phyloP scores from a whole-genome alignment of 2,329 filamentous ascomycete genomes.

The Penicillium sp. region DNA sequence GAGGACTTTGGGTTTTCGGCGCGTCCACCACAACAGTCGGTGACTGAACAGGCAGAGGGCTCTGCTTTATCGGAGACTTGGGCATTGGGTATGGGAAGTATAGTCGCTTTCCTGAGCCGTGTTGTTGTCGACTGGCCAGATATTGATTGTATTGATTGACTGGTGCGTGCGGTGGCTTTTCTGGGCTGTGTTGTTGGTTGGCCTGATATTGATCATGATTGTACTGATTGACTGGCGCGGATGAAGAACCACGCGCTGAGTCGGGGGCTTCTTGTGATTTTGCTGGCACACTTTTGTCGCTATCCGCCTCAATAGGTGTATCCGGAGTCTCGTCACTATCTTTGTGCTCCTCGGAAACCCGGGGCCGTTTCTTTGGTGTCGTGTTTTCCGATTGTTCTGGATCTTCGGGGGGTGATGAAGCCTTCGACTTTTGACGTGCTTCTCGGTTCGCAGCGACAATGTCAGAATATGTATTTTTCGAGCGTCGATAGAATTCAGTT shows the following conservation, averaged over 20 bases:
- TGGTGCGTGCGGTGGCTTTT: too few relatives aligned
- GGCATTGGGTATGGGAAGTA: background rate
- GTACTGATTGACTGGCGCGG: background rate
- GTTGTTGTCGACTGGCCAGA: background rate
- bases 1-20: background rate
- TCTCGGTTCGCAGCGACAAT: conserved; percentile 43
- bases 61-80: background rate
- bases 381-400: conserved; percentile 6
- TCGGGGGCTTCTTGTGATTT: background rate
- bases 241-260: background rate
- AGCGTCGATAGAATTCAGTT: conserved; percentile 49
- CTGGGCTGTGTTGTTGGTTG: background rate
- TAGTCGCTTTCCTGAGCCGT: background rate
- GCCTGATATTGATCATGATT: conserved; percentile 1
- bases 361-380: conserved; percentile 21
- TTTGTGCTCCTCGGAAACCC: conserved; percentile 1
- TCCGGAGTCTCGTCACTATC: background rate
- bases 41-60: background rate
- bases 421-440: conserved; percentile 30
- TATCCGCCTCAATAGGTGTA: background rate
- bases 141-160: too few relatives aligned
- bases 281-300: background rate
- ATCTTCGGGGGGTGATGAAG: conserved; percentile 5
- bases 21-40: background rate
- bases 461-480: conserved; percentile 46